These are phyloP conservation scores for Neurospora sp. DNA, from an alignment of 495 filamentous ascomycete species.

Conservation along the genomic window DNA sequence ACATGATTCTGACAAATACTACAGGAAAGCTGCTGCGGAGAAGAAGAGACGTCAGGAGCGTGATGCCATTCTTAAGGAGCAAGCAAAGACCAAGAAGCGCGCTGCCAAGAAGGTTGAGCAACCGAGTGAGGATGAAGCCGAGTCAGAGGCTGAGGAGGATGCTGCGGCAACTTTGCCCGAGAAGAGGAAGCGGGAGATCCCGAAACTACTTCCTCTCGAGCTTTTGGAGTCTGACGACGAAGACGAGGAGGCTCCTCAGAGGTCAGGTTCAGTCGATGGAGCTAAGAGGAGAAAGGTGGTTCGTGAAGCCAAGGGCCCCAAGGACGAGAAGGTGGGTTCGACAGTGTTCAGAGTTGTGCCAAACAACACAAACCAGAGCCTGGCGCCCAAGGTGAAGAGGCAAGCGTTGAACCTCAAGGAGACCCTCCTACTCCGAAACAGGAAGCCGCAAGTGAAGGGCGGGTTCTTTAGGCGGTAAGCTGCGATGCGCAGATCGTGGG, in stretches of 20 bases:
- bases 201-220: slow-evolving; percentile 33
- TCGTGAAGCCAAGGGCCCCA: slow-evolving; percentile 17
- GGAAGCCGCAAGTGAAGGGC: slow-evolving; percentile 16
- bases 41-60: slow-evolving; percentile 38
- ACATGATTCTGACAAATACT: neutral
- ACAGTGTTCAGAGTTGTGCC: slow-evolving; percentile 33
- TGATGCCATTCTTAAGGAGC: slow-evolving; percentile 34
- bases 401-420: slow-evolving; percentile 22
- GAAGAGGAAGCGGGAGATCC: slow-evolving; percentile 24
- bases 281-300: slow-evolving; percentile 29
- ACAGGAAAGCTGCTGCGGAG: slow-evolving; percentile 30
- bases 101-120: neutral
- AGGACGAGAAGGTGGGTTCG: slow-evolving; percentile 29
- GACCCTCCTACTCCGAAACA: slow-evolving; percentile 25
- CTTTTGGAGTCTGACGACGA: slow-evolving; percentile 36
- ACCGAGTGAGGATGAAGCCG: slow-evolving; percentile 2
- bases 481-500: slow-evolving; percentile 7
- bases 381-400: slow-evolving; percentile 32
- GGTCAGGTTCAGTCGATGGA: slow-evolving; percentile 8
- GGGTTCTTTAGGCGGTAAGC: slow-evolving; percentile 29
- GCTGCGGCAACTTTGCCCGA: slow-evolving; percentile 5
- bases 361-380: slow-evolving; percentile 16
- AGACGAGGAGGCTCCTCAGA: slow-evolving; percentile 14
- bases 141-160: slow-evolving; percentile 11
- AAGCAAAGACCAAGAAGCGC: slow-evolving; percentile 32